Percentiles rank a stretch among this genome's conserved stretches.
Evolutionary conservation across 345 rosid species (phyloP).

Genomic region (Syzygium aromaticum): DNA sequence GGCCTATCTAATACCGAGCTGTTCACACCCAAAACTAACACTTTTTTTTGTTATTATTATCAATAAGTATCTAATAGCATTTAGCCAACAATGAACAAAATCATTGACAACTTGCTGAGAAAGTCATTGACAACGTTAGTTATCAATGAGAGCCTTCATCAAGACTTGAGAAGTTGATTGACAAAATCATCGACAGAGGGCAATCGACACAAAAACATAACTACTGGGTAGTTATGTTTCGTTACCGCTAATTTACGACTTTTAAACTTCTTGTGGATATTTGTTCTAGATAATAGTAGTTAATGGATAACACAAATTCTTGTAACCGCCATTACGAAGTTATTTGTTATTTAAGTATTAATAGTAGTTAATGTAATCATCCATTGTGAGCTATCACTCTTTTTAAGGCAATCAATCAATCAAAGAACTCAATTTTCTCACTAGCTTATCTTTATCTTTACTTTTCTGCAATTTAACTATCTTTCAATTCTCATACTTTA

Average conservation of each 20-base stretch:
- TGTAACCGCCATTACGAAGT: too few species aligned
- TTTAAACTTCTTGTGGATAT: background rate
- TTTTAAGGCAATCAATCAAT: background rate
- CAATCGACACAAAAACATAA: too few species aligned
- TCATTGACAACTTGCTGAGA: background rate
- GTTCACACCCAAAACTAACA: background rate
- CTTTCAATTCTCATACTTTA: background rate
- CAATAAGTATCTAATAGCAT: background rate
- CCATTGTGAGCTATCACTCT: background rate
- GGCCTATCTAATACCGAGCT: background rate
- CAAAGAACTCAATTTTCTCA: background rate
- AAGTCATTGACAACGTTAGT: background rate
- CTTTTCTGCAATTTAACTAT: too few species aligned
- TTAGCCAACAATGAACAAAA: background rate
- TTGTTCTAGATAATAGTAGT: background rate
- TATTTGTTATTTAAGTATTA: too few species aligned
- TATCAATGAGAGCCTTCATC: background rate
- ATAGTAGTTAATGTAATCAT: too few species aligned
- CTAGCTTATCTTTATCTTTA: background rate
- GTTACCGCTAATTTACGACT: background rate
- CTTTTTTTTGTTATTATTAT: background rate
- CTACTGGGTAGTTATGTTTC: too few species aligned
- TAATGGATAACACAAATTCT: background rate
- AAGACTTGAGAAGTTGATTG: background rate
- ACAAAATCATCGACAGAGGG: too few species aligned